Percentiles rank a stretch among this genome's conserved stretches.
phyloP scores from a whole-genome alignment of 441 rosid genomes.

The Mallotus japonicus region DNA sequence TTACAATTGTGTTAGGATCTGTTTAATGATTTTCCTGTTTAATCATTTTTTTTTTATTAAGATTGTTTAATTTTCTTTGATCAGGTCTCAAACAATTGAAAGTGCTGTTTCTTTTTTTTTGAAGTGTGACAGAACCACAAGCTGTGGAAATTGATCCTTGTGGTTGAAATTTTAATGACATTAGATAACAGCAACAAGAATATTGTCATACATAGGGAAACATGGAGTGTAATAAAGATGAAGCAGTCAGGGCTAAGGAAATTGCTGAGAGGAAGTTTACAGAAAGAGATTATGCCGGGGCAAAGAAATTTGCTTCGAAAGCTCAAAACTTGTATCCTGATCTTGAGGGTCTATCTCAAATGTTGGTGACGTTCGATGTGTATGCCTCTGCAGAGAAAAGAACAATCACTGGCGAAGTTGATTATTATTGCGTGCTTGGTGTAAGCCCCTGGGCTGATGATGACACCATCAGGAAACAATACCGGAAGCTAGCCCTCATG shows the following conservation, averaged over 20 bases:
- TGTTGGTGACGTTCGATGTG: conserved; percentile 63
- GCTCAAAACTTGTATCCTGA: conserved; percentile 74
- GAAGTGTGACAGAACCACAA: conserved; percentile 19
- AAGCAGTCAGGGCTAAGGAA: conserved; percentile 85
- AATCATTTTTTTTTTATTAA: conserved; percentile 1
- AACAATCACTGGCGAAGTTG: conserved; percentile 52
- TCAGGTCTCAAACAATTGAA: conserved; percentile 28
- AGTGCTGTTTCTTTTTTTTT: conserved; percentile 2
- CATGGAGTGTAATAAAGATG: conserved; percentile 97
- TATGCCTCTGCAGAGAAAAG: conserved; percentile 68
- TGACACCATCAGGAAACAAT: conserved; percentile 67
- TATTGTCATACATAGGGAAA: conserved; percentile 11
- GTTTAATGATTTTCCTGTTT: conserved; percentile 5
- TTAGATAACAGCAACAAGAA: conserved; percentile 13
- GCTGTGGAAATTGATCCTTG: conserved; percentile 5
- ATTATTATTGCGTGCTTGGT: conserved; percentile 83
- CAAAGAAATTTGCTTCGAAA: conserved; percentile 73
- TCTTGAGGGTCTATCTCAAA: conserved; percentile 68
- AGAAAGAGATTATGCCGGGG: conserved; percentile 67
- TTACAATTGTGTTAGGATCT: not conserved
- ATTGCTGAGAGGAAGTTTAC: conserved; percentile 78
- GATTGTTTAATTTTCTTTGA: conserved; percentile 13
- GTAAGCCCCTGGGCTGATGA: conserved; percentile 65
- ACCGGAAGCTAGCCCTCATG: conserved; percentile 63
- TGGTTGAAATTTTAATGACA: conserved; percentile 16